Evolutionary conservation across 2,329 filamentous ascomycete species (phyloP), one percentile per base, ranked within the genome.

Genomic region (Phialophora tarda): DNA sequence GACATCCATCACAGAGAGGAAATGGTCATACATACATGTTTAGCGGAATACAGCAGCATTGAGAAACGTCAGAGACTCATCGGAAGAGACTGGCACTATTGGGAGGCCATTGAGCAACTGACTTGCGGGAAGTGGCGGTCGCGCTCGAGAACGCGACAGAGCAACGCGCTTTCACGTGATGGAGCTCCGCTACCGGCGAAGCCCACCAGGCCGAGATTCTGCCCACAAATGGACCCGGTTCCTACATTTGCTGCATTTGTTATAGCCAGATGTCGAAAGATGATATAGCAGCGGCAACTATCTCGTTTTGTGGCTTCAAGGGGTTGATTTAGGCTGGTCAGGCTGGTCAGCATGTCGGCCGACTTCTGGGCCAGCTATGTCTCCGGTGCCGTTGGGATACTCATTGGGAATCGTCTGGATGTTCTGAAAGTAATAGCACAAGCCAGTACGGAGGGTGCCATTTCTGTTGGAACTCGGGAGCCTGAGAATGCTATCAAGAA

Each of bases 301-400:
- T 41, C 38, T 41, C 38, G 38, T 6, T 41, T 47, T 4, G n/a
- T 34, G 26, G 8, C 53, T 11, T 55, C 28, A n/a, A n/a, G 24
- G 26, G 12, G 23, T 12, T 11, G 53, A 14, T 28, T n/a, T n/a
- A 28, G 12, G n/a, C 14, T 21, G 28, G 5, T 32, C 23, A 28
- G 12, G n/a, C 14, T 21, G 28, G 5, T 32, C 23, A 63, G 32
- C 59, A 94, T 95, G 91, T 91, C 91, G 59, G 87, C 92, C 72
- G 93, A 97, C 77, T 97, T 97, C 78, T 96, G 91, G 91, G 91
- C 93, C 65, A 93, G 93, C 74, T 97, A 97, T 78, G 80, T 95
- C 68, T 94, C 91, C 75, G 94, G 94, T 61, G 92, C 91, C 64
- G 84, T 89, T 57, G 91, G 92, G 54, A 97, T 97, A 73, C 81